Conservation (phyloP, 306 rosid species). For the Cicer arietinum region DNA sequence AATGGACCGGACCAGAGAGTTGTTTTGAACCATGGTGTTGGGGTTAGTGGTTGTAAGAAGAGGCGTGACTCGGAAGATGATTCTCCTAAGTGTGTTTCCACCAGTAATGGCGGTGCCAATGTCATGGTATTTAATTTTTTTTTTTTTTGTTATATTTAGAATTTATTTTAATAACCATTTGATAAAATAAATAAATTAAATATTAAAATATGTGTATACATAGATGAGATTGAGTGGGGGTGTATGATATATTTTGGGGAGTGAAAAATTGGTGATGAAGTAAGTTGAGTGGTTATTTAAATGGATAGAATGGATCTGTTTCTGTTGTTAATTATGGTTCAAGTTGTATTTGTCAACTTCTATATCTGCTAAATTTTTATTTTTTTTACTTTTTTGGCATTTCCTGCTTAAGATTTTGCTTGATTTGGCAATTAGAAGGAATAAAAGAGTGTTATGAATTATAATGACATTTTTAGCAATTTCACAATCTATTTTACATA, state of each 20-base stretch:
- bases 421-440: not conserved
- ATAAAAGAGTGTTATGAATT: not conserved
- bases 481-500: not conserved
- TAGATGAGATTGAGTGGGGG: not conserved
- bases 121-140: slow-evolving; percentile 52
- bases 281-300: not conserved
- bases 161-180: not conserved
- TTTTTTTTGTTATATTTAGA: not conserved
- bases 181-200: not conserved
- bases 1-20: slow-evolving; percentile 38
- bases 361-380: not conserved
- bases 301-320: slow-evolving; percentile 25
- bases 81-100: slow-evolving; percentile 58
- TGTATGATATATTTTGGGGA: not conserved
- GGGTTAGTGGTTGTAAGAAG: slow-evolving; percentile 52
- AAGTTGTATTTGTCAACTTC: slow-evolving; percentile 8
- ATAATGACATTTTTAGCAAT: not conserved
- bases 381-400: not conserved
- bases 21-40: slow-evolving; percentile 14
- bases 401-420: slow-evolving; percentile 1
- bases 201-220: not conserved
- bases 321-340: slow-evolving; percentile 7
- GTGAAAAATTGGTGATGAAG: slow-evolving; percentile 1
- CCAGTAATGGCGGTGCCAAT: slow-evolving; percentile 70
- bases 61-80: slow-evolving; percentile 69